A percentile compares a stretch with the other conserved stretches of the same genome.
Evolutionary conservation across 352 stramenopile species (phyloP).

Genomic region (Albugo candida): DNA sequence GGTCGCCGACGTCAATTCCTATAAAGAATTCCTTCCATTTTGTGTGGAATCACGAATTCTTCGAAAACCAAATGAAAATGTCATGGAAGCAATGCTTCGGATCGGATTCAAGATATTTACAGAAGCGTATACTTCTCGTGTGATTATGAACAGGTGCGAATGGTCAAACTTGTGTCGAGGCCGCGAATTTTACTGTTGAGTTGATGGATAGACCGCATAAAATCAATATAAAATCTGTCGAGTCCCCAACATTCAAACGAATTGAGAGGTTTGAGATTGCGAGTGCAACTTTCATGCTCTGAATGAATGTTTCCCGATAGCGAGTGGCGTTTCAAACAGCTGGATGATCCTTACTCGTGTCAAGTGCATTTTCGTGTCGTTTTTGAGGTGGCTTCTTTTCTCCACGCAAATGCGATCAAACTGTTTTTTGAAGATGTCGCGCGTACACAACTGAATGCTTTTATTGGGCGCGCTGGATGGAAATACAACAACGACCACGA

Average conservation of each 20-base stretch:
- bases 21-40: slow-evolving; percentile 63
- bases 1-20: slow-evolving; percentile 45
- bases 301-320: slow-evolving; percentile 7
- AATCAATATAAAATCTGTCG: slow-evolving; percentile 51
- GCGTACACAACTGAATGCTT: slow-evolving; percentile 60
- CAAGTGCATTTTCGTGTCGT: slow-evolving; percentile 63
- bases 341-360: slow-evolving; percentile 27
- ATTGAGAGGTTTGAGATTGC: slow-evolving; percentile 44
- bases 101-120: slow-evolving; percentile 72
- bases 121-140: slow-evolving; percentile 62
- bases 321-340: slow-evolving; percentile 48
- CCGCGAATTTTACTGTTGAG: background rate
- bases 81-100: slow-evolving; percentile 53
- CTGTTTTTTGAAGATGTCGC: slow-evolving; percentile 76
- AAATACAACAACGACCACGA: too few relatives aligned
- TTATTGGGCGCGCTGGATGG: slow-evolving; percentile 30
- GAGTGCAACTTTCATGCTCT: background rate
- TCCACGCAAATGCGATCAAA: slow-evolving; percentile 62
- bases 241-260: slow-evolving; percentile 71
- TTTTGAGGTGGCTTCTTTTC: slow-evolving; percentile 60
- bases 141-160: slow-evolving; percentile 44
- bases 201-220: slow-evolving; percentile 25
- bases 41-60: slow-evolving; percentile 61
- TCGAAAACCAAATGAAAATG: slow-evolving; percentile 41
- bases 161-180: background rate